Evolutionary conservation across 1,284 basidiomycete genomes (phyloP), one percentile per base, ranked within the genome.

Genomic region (Phenoliferia sp.): DNA sequence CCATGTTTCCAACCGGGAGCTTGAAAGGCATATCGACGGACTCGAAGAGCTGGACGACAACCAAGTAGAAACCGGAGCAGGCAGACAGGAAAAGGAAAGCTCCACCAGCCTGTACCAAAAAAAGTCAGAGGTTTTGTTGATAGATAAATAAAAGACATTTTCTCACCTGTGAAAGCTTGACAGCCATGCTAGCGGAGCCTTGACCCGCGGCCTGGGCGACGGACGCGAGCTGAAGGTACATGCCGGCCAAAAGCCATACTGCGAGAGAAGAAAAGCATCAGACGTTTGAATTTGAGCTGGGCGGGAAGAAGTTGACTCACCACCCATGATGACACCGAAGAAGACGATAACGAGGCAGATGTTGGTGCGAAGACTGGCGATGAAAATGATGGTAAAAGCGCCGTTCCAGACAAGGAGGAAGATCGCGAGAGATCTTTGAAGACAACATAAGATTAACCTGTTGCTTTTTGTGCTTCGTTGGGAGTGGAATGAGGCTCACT

Each of bases 361-460:
- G 59, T 59, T 35, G 64, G 62, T 60, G 54, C 62, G 52, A 22
- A 70, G 36, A 35, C 26, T 44, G 61, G 36, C 34, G 62, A 68
- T 7, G 54, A 59, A 59, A 62, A 61, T 50, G 48, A 52, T 52
- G 29, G 31, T 35, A 19, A 48, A 50, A 22, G 7, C 19, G 33
- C 50, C 33, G 29, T 55, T 48, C 50, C 39, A 48, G 35, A 65
- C 59, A 28, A 48, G 58, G 31, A 65, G 64, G 59, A 52, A 61
- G 36, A 36, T 50, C 1, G 55, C 64, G 19, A 61, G 54, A 2
- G 54, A 32, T 28, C 48, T 52, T 22, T 28, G 48, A 28, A 12
- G 28, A 7, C 39, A 44, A 52, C 15, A 3, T 2, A n/a, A 9
- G n/a, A 17, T 52, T 28, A 52, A 28, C 5, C n/a, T 2, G 17